Base-by-base conservation (phyloP, 2,329 filamentous ascomycete genomes). In the Sarocladium brachiariae region DNA sequence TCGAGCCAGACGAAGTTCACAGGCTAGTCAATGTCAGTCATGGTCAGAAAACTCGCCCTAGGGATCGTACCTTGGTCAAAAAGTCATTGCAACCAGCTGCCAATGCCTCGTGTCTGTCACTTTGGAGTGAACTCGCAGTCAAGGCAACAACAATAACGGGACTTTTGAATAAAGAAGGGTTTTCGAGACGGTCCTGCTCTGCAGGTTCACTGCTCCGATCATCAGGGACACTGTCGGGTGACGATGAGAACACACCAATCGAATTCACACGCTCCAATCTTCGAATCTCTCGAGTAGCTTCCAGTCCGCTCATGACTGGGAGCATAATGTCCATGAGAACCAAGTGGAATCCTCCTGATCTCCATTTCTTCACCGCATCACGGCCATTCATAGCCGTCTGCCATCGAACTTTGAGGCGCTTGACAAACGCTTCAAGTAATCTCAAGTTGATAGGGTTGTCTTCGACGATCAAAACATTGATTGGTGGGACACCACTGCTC, bases 291-390 rank as follows among this genome's bases (percentile, higher is more conserved):
- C 92, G 89, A 0, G 93, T 97, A 14, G 93, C 93, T 55, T 96
- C 89, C 25, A 99, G 73, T 1, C 93, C 93, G 58, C 86, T 95
- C 91, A 99, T 96, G 60, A 96, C 85, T 4, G 93, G 93, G 52
- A 99, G 76, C 65, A 97, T 93, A 57, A 99, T 97, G 65, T 99
- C 93, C 93, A 99, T 99, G 50, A 99, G 74, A 14, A 99, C 93
- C 56, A 99, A 71, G 70, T 99, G 93, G 63, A 96, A 97, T 1
- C 93, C 93, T 31, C 93, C 93, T 4, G 79, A 78, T 51, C 88
- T 84, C 92, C 93, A 99, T 69, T 96, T 96, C 54, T 81, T 85
- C 24, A 97, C 90, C 2, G 93, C 93, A 57, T 96, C 92, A 56
- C 85, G 83, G 21, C 93, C 93, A 65, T 97, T 96, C 77, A 95